A percentile compares a stretch with the other conserved stretches of the same genome.
Conservation (phyloP, 768 basidiomycete species). For the Lentinula guzmanii region DNA sequence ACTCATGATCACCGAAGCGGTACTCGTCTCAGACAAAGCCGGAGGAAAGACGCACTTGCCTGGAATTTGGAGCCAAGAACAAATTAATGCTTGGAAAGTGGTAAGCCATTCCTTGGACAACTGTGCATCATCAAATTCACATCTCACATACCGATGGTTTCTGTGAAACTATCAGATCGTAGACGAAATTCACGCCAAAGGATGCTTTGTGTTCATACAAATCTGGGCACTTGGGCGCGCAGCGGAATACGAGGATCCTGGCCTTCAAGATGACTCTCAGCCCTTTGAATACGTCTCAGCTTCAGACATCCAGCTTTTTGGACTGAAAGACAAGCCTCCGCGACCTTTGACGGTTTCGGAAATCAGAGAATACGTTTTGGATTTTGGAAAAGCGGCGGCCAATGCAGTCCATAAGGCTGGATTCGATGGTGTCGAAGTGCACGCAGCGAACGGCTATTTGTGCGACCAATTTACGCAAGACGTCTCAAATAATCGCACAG, state of each 20-base stretch:
- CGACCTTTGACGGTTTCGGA: constrained; percentile 28
- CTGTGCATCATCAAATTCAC: background rate
- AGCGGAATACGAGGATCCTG: background rate
- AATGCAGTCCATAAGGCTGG: constrained; percentile 37
- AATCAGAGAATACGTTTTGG: constrained; percentile 27
- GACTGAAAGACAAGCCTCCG: constrained; percentile 8
- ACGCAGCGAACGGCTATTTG: constrained; percentile 7
- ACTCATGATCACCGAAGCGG: constrained; percentile 49
- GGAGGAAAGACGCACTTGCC: constrained; percentile 41
- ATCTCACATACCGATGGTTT: background rate
- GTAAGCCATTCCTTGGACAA: constrained; percentile 13
- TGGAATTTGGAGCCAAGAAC: constrained; percentile 52
- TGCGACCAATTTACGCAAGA: constrained; percentile 31
- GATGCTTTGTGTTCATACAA: constrained; percentile 37
- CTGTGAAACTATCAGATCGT: constrained; percentile 24
- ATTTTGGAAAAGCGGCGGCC: constrained; percentile 37
- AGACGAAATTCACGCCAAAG: constrained; percentile 41
- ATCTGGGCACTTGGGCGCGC: constrained; percentile 23
- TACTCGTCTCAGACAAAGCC: constrained; percentile 36
- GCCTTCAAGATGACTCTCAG: constrained; percentile 5
- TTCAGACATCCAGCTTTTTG: constrained; percentile 11
- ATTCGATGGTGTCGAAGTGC: constrained; percentile 49
- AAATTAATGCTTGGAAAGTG: constrained; percentile 41
- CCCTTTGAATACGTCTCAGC: constrained; percentile 17
- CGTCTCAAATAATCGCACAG: constrained; percentile 35